Evolutionary conservation across 352 stramenopile genomes (phyloP).

Genomic region (Thraustochytrium striatum): DNA sequence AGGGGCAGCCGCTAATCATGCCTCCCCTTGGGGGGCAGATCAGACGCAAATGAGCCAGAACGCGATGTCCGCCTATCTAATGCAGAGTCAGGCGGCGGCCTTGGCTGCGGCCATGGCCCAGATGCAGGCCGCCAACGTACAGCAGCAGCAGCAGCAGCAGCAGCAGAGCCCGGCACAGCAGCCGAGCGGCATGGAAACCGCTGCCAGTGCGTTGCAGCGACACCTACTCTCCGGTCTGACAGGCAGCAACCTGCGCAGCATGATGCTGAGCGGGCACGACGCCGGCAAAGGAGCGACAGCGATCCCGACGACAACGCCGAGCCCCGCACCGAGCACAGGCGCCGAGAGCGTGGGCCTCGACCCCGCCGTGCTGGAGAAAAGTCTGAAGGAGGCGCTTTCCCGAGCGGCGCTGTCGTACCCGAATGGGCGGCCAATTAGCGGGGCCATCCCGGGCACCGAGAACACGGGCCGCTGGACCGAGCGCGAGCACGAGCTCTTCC

Average conservation of each 20-base stretch:
- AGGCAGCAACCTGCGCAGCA: neutral
- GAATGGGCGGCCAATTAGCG: slow-evolving; percentile 42
- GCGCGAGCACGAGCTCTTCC: slow-evolving; percentile 89
- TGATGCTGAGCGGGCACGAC: neutral
- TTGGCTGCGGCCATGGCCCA: neutral
- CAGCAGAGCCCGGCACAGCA: neutral
- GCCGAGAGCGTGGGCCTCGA: neutral
- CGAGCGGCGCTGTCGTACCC: neutral
- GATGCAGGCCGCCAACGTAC: neutral
- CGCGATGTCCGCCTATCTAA: too few relatives aligned
- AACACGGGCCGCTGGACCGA: slow-evolving; percentile 81
- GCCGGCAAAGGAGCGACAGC: neutral
- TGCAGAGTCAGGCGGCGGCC: too few relatives aligned
- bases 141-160: neutral
- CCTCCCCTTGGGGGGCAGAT: too few relatives aligned
- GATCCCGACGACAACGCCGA: neutral
- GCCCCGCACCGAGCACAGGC: neutral
- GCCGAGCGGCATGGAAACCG: neutral
- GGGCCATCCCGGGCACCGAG: slow-evolving; percentile 30
- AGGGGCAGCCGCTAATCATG: neutral
- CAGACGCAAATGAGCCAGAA: too few relatives aligned
- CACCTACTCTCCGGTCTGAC: neutral
- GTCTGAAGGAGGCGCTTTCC: too few relatives aligned
- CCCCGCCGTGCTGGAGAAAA: neutral
- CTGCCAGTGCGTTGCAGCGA: neutral